These are phyloP conservation scores for Blechomonas ayalai DNA, from an alignment of 208 protist genomes.

Conservation along the genomic window DNA sequence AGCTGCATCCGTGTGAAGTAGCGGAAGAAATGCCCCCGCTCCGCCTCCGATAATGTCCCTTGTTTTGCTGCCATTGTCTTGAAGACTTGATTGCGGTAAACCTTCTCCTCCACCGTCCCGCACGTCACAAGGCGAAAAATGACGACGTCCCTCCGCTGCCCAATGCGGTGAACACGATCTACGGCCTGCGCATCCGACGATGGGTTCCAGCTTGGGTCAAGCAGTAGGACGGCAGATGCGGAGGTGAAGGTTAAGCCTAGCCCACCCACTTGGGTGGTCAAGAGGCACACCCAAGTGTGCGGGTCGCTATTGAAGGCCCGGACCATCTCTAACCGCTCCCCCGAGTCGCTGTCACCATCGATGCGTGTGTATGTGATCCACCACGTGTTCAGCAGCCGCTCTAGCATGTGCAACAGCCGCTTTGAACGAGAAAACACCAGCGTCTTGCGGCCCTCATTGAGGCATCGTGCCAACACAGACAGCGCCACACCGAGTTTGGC, in stretches of 20 bases:
- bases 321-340: slow-evolving; percentile 50
- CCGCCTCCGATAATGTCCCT: not conserved
- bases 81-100: slow-evolving; percentile 97
- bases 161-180: slow-evolving; percentile 96
- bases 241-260: slow-evolving; percentile 95
- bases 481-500: slow-evolving; percentile 56
- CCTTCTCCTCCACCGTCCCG: slow-evolving; percentile 96
- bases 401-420: slow-evolving; percentile 50
- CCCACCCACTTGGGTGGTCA: slow-evolving; percentile 96
- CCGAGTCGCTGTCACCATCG: slow-evolving; percentile 48
- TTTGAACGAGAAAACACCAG: slow-evolving; percentile 80
- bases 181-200: slow-evolving; percentile 95
- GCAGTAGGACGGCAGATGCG: slow-evolving; percentile 94
- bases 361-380: slow-evolving; percentile 39
- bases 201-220: slow-evolving; percentile 97
- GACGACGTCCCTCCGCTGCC: slow-evolving; percentile 93
- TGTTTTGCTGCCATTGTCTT: slow-evolving; percentile 86
- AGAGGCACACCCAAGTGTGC: slow-evolving; percentile 82
- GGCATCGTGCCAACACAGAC: slow-evolving; percentile 28
- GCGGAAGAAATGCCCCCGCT: slow-evolving; percentile 29
- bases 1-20: slow-evolving; percentile 84
- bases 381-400: slow-evolving; percentile 25
- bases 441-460: slow-evolving; percentile 39
- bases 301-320: slow-evolving; percentile 75
- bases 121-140: slow-evolving; percentile 95